Conservation (phyloP, 345 rosid genomes). For the Eucalyptus decipiens region DNA sequence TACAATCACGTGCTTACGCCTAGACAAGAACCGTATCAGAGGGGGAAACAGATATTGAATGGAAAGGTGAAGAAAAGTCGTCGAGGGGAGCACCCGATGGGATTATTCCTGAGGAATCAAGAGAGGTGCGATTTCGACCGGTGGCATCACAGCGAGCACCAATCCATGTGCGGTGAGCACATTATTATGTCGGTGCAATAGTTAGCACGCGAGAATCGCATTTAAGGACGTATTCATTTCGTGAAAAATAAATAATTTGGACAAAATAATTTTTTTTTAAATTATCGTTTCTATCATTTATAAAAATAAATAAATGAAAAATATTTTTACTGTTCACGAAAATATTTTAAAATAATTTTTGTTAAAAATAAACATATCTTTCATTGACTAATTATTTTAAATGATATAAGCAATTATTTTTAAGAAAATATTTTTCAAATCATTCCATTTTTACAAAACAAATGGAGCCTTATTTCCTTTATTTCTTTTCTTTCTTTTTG, state of each 20-base stretch:
- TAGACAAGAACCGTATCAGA: background rate
- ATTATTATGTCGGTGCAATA: background rate
- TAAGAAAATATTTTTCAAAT: too few species aligned
- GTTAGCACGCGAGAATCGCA: background rate
- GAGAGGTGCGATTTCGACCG: background rate
- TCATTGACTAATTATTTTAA: too few species aligned
- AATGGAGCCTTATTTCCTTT: background rate
- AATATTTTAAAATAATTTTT: too few species aligned
- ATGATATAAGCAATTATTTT: too few species aligned
- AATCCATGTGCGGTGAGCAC: background rate
- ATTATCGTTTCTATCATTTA: rapidly evolving
- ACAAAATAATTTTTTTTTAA: rapidly evolving
- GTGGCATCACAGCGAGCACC: background rate
- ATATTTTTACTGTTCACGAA: rapidly evolving
- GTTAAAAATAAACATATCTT: too few species aligned
- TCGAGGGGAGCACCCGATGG: background rate
- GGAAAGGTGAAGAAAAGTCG: background rate
- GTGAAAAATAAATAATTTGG: too few species aligned
- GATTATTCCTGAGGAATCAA: background rate
- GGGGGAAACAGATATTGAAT: background rate
- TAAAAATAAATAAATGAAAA: too few species aligned
- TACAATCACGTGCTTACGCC: background rate
- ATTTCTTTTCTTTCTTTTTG: background rate
- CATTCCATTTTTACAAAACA: too few species aligned
- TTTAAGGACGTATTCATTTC: too few species aligned